These are phyloP conservation scores for Epicoccum sorghinum DNA, from an alignment of 2,329 filamentous ascomycete genomes.

Conservation along the genomic window DNA sequence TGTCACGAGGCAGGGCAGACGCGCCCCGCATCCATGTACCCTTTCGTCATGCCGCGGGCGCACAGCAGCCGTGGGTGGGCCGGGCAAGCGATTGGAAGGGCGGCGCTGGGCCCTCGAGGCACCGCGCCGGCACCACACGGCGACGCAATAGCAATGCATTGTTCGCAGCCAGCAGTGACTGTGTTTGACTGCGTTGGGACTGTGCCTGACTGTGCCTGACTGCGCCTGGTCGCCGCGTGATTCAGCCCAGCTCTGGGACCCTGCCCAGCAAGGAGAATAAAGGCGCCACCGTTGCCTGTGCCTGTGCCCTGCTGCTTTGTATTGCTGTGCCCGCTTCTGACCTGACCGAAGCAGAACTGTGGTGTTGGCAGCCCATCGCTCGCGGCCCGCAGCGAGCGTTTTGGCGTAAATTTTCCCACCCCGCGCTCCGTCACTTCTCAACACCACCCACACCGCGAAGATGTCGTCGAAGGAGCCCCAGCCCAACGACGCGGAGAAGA, in stretches of 20 bases:
- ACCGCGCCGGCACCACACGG: not conserved
- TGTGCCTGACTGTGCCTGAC: slow-evolving; percentile 5
- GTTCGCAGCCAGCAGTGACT: slow-evolving; percentile 3
- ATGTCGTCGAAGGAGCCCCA: slow-evolving; percentile 55
- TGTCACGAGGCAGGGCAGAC: slow-evolving; percentile 7
- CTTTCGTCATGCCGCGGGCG: slow-evolving; percentile 11
- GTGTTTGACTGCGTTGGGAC: slow-evolving; percentile 1
- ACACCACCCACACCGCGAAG: slow-evolving; percentile 31
- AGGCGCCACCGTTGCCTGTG: not conserved
- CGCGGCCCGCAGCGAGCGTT: slow-evolving; percentile 2
- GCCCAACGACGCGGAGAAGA: slow-evolving; percentile 96
- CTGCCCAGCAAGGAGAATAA: not conserved
- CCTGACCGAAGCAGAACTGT: no score
- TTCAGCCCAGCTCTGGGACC: not conserved
- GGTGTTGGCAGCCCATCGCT: not conserved
- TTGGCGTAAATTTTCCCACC: not conserved
- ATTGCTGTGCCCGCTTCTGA: not conserved
- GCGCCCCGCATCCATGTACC: slow-evolving; percentile 10
- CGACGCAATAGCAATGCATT: not conserved
- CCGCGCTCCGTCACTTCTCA: slow-evolving; percentile 12
- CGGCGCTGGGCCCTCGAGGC: not conserved
- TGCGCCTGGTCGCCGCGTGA: not conserved
- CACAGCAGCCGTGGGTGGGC: slow-evolving; percentile 23
- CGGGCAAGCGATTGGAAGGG: slow-evolving; percentile 22
- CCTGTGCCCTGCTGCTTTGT: not conserved